A percentile compares a stretch with the other conserved stretches of the same genome.
Conservation (phyloP, 108 stramenopile species). For the Conticribra weissflogii region DNA sequence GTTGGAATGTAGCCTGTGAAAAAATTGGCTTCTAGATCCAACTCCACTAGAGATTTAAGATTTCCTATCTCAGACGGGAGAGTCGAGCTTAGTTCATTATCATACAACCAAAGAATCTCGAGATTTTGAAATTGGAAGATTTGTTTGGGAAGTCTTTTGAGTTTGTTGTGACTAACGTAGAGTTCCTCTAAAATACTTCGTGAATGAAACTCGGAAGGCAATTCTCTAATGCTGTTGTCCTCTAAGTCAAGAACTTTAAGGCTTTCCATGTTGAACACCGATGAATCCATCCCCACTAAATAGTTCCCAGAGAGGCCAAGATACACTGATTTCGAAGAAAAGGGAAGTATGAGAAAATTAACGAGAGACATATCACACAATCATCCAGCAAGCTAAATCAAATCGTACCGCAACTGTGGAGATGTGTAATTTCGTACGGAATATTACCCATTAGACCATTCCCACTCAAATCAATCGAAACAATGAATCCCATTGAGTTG, state of each 20-base stretch:
- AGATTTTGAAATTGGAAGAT: constrained; percentile 33
- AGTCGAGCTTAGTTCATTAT: constrained; percentile 30
- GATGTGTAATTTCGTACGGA: constrained; percentile 24
- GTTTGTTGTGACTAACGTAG: constrained; percentile 45
- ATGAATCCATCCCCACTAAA: constrained; percentile 13
- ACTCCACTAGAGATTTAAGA: constrained; percentile 24
- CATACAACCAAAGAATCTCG: constrained; percentile 23
- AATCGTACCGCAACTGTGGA: constrained; percentile 24
- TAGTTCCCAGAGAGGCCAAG: constrained; percentile 29
- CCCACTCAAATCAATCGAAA: constrained; percentile 25
- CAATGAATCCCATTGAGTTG: constrained; percentile 19
- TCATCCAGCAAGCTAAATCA: not conserved
- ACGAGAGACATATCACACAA: not conserved
- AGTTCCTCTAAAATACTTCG: constrained; percentile 31
- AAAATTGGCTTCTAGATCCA: constrained; percentile 38
- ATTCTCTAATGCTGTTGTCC: constrained; percentile 23
- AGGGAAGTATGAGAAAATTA: not conserved
- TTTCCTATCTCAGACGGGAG: constrained; percentile 34
- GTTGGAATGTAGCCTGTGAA: constrained; percentile 40
- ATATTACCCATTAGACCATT: constrained; percentile 32
- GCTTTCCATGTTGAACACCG: constrained; percentile 28
- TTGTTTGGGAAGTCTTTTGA: constrained; percentile 22
- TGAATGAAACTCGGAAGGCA: constrained; percentile 27
- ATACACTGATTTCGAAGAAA: constrained; percentile 12
- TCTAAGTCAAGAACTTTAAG: constrained; percentile 47